Conservation (phyloP, 768 basidiomycete species). For the Favolaschia claudopus region DNA sequence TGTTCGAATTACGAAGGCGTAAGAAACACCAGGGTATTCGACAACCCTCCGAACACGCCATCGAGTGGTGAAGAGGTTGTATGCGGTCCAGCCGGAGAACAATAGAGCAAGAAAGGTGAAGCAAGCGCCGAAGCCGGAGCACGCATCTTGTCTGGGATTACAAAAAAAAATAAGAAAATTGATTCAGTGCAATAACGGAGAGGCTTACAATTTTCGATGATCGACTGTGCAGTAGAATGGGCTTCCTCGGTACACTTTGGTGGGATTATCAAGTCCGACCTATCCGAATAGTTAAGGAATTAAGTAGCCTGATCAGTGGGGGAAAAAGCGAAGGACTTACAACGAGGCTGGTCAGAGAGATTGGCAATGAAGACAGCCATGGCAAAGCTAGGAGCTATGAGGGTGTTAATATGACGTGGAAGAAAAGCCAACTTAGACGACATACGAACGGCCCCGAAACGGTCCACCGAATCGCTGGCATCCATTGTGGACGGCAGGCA, state of each 20-base stretch:
- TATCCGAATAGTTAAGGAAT: not conserved
- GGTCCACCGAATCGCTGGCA: not conserved
- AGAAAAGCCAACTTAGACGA: not conserved
- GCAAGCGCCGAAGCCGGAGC: slow-evolving; percentile 10
- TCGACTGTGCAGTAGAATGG: slow-evolving; percentile 20
- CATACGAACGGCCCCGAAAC: slow-evolving; percentile 15
- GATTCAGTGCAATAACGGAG: not conserved
- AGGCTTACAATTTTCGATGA: not conserved
- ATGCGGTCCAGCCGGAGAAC: slow-evolving; percentile 6
- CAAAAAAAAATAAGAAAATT: not conserved
- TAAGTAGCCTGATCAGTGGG: too few species aligned
- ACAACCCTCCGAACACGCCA: slow-evolving; percentile 17
- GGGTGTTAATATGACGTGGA: not conserved
- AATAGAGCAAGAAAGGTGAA: slow-evolving; percentile 9
- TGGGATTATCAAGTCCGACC: slow-evolving; percentile 2
- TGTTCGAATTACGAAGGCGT: slow-evolving; percentile 38
- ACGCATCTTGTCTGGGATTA: slow-evolving; percentile 5
- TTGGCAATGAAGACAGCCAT: not conserved
- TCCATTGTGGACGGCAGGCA: not conserved
- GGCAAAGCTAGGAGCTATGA: slow-evolving; percentile 11
- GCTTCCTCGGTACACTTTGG: slow-evolving; percentile 10
- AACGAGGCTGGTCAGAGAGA: slow-evolving; percentile 2
- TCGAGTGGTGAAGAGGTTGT: slow-evolving; percentile 12
- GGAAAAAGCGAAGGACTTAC: not conserved
- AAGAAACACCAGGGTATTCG: slow-evolving; percentile 42